phyloP scores from a whole-genome alignment of 2,329 filamentous ascomycete genomes.

The Pseudocercospora crystallina region DNA sequence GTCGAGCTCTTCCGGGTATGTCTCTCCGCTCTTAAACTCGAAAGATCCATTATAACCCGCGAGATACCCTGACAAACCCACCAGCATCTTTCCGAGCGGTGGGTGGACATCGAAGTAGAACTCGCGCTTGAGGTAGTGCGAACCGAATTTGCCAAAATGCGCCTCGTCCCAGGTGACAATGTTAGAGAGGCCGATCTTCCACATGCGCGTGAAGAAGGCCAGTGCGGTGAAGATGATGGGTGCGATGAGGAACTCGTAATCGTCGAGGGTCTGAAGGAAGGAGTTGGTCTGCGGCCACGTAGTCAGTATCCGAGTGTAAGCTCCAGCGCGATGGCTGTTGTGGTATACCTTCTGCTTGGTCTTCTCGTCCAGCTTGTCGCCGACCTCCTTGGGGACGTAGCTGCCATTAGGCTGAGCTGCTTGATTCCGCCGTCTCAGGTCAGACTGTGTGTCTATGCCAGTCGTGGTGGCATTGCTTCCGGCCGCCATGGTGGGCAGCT shows the following conservation, averaged over 20 bases:
- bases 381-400: slow-evolving; percentile 32
- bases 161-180: slow-evolving; percentile 78
- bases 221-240: slow-evolving; percentile 63
- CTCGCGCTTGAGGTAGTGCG: slow-evolving; percentile 97
- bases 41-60: slow-evolving; percentile 99
- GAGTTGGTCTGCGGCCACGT: slow-evolving; percentile 44
- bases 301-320: too few relatives aligned
- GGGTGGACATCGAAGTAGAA: slow-evolving; percentile 99
- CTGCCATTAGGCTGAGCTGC: slow-evolving; percentile 35
- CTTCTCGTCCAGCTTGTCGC: slow-evolving; percentile 42
- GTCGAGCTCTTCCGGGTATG: slow-evolving; percentile 88
- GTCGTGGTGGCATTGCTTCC: slow-evolving; percentile 30
- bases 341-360: slow-evolving; percentile 46
- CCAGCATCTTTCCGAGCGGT: slow-evolving; percentile 96
- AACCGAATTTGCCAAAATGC: slow-evolving; percentile 95
- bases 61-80: slow-evolving; percentile 91
- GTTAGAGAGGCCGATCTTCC: slow-evolving; percentile 65
- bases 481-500: slow-evolving; percentile 28
- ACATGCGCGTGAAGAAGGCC: slow-evolving; percentile 66
- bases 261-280: slow-evolving; percentile 62
- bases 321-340: too few relatives aligned
- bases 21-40: slow-evolving; percentile 98
- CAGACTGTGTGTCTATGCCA: slow-evolving; percentile 45
- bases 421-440: slow-evolving; percentile 49
- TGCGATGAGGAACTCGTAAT: slow-evolving; percentile 63